Evolutionary conservation across 2,329 filamentous ascomycete species (phyloP).

Genomic region (Calonectria pauciramosa): DNA sequence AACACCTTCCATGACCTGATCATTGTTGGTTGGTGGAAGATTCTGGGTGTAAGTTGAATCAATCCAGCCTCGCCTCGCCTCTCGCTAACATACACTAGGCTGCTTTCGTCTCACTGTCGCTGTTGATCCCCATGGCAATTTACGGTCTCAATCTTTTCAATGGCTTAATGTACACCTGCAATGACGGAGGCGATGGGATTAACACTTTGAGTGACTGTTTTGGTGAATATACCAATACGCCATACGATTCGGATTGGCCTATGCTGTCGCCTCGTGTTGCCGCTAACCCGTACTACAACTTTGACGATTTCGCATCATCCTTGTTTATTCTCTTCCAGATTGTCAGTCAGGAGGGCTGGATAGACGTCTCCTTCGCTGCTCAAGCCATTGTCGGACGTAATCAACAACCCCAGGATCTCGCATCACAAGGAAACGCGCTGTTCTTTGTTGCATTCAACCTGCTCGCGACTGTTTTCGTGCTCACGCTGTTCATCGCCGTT

Average conservation of each 20-base stretch:
- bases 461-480: constrained; percentile 93
- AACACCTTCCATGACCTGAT: constrained; percentile 98
- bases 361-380: constrained; percentile 88
- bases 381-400: constrained; percentile 85
- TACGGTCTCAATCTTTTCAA: constrained; percentile 96
- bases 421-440: constrained; percentile 85
- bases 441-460: constrained; percentile 99
- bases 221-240: constrained; percentile 82
- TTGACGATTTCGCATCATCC: constrained; percentile 94
- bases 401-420: constrained; percentile 77
- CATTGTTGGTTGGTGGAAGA: constrained; percentile 93
- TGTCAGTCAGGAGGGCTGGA: constrained; percentile 98
- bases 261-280: constrained; percentile 87
- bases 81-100: constrained; percentile 61
- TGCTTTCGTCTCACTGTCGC: constrained; percentile 92
- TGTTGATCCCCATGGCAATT: constrained; percentile 96
- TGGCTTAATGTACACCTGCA: constrained; percentile 84
- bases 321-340: constrained; percentile 99
- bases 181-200: constrained; percentile 69
- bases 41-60: constrained; percentile 77
- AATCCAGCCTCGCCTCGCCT: background rate
- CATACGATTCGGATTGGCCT: constrained; percentile 81
- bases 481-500: constrained; percentile 97
- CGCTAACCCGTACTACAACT: constrained; percentile 87
- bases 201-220: constrained; percentile 80